Conservation (phyloP, 495 filamentous ascomycete genomes). For the Penicillium angulare region DNA sequence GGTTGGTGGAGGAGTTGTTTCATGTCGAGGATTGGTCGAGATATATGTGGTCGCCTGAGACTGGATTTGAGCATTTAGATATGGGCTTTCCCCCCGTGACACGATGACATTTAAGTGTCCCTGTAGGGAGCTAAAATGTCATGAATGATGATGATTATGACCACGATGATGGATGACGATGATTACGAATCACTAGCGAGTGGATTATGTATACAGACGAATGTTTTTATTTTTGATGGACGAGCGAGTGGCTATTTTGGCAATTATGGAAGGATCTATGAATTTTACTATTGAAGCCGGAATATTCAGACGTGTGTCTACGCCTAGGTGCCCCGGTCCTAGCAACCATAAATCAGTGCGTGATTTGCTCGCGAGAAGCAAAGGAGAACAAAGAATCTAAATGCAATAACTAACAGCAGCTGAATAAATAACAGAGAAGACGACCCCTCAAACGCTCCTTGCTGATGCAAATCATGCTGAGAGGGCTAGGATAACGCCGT, state of each 20-base stretch:
- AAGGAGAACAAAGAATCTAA: too few relatives aligned
- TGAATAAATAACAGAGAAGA: neutral
- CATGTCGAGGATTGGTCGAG: conserved; percentile 31
- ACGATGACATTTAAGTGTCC: conserved; percentile 19
- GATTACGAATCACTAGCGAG: neutral
- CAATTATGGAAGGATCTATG: too few relatives aligned
- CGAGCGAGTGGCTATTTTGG: too few relatives aligned
- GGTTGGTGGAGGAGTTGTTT: conserved; percentile 19
- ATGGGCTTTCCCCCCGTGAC: conserved; percentile 13
- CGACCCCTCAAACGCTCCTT: conserved; percentile 14
- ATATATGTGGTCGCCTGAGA: conserved; percentile 32
- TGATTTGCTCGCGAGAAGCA: too few relatives aligned
- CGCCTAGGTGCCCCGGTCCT: too few relatives aligned
- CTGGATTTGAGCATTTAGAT: conserved; percentile 29
- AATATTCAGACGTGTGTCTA: too few relatives aligned
- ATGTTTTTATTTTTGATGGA: too few relatives aligned
- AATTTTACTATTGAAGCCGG: too few relatives aligned
- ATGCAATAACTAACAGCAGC: too few relatives aligned
- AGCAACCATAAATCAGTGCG: too few relatives aligned
- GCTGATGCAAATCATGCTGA: conserved; percentile 24
- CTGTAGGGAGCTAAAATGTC: conserved; percentile 3
- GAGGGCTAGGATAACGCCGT: conserved; percentile 10
- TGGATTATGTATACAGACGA: too few relatives aligned
- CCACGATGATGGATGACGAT: neutral
- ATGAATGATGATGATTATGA: conserved; percentile 6